These are phyloP conservation scores for Mycena haematopus DNA, from an alignment of 768 basidiomycete genomes.

Conservation along the genomic window DNA sequence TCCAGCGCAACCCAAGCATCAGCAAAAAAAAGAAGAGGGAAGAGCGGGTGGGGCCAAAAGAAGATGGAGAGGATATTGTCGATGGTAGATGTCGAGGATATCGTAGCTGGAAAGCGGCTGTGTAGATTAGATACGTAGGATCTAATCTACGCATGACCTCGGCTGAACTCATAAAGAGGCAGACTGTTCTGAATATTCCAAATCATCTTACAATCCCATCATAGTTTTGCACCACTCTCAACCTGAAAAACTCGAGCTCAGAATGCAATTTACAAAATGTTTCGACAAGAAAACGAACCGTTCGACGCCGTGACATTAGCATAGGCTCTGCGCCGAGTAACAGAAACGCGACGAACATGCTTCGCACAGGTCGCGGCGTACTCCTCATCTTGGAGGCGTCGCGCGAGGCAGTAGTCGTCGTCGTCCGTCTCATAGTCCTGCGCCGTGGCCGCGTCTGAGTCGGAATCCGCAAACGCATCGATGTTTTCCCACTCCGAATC, in stretches of 20 bases:
- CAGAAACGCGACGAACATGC: background rate
- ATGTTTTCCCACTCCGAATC: constrained; percentile 15
- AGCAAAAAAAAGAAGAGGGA: no score
- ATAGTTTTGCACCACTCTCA: background rate
- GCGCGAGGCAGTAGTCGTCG: constrained; percentile 10
- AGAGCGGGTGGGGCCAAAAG: no score
- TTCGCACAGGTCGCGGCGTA: background rate
- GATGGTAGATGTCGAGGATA: no score
- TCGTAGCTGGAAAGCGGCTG: no score
- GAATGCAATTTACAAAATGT: background rate
- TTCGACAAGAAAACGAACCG: background rate
- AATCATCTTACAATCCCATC: background rate
- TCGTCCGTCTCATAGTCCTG: background rate
- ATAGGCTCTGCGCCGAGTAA: constrained; percentile 2
- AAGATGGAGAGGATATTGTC: no score
- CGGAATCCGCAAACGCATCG: no score
- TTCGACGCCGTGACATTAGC: background rate
- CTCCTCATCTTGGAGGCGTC: constrained; percentile 12
- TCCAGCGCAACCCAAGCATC: no score
- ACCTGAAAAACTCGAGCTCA: background rate
- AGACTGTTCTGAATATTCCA: no score
- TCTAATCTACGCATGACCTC: no score
- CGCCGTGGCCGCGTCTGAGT: no score
- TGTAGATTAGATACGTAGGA: no score
- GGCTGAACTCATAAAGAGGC: no score